phyloP scores from a whole-genome alignment of 2,329 filamentous ascomycete genomes.

The Knufia fluminis region DNA sequence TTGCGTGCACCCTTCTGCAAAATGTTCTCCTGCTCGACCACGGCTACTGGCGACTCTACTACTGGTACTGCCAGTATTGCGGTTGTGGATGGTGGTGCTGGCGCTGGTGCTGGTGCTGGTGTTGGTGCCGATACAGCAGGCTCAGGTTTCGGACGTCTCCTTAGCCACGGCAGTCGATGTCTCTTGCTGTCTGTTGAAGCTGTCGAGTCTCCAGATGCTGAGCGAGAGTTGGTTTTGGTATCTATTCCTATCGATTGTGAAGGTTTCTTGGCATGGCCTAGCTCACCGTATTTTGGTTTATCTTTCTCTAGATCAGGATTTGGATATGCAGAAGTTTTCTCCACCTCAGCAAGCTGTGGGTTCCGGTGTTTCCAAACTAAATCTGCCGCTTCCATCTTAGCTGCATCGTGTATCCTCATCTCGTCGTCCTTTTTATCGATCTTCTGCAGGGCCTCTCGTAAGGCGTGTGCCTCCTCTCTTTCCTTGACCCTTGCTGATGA shows the following conservation, averaged over 20 bases:
- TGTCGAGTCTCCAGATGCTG: conserved; percentile 20
- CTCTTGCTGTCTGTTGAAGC: conserved; percentile 3
- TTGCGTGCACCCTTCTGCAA: conserved; percentile 6
- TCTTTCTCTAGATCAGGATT: conserved; percentile 36
- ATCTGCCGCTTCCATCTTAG: conserved; percentile 54
- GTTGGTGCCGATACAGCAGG: neutral
- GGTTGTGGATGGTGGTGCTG: neutral
- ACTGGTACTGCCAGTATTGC: too few relatives aligned
- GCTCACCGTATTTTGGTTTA: conserved; percentile 24
- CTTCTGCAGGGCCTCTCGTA: conserved; percentile 49
- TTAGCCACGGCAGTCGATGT: conserved; percentile 7
- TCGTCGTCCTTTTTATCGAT: conserved; percentile 50
- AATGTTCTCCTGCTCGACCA: neutral
- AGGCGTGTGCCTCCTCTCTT: conserved; percentile 47
- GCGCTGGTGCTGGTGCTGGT: neutral
- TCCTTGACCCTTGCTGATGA: conserved; percentile 47
- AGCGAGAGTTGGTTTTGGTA: conserved; percentile 16
- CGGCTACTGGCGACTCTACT: neutral
- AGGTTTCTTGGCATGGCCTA: neutral
- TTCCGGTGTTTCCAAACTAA: conserved; percentile 56
- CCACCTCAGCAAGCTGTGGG: conserved; percentile 40
- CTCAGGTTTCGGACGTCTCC: neutral
- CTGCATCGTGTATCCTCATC: conserved; percentile 43
- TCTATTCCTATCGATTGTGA: neutral
- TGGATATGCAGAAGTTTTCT: conserved; percentile 39